Base-by-base conservation (phyloP, 768 basidiomycete genomes). In the Agaricus subrufescens region DNA sequence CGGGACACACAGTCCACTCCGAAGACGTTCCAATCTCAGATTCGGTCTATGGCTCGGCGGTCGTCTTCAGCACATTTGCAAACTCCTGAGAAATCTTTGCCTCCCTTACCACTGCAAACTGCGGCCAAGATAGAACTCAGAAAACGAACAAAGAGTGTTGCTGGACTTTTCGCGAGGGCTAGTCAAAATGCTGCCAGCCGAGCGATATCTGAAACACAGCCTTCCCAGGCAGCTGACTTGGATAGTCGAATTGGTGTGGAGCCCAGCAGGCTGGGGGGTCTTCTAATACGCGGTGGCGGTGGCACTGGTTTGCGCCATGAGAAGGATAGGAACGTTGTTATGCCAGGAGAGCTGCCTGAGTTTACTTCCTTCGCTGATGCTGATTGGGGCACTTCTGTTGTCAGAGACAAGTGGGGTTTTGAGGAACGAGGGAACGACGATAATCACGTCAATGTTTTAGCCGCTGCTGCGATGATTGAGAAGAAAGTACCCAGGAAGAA, bases 401-500 rank as follows among this genome's bases (percentile, higher is more conserved):
- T 4, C 0, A 46, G 38, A 47, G 1, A 6, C 25, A 38, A 54
- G 14, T 39, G 39, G 11, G 49, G 47, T 38, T 31, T 8, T 15
- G 45, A 46, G 23, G 38, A 31, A 9, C 10, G 27, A 40, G 46
- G 14, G 31, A 37, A 39, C 8, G 34, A n/a, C 14, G 53, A 43
- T 49, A 40, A 46, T 12, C 39, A 39, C 11, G 39, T 47, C 12
- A 54, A 46, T 50, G 52, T 60, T 29, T 53, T 62, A 34, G 56
- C 57, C 23, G 59, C 59, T 23, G 61, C 61, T 29, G 61, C 61
- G 19, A 58, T 42, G 40, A 62, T 62, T 49, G 61, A 62, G 23
- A 55, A 53, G 56, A 46, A 43, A 54, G 37, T 45, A 31, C 37
- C 49, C 39, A 40, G 50, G 44, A 26, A 42, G 45, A 56, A 29